Evolutionary conservation across 345 rosid species (phyloP), one percentile per base, ranked within the genome.

Genomic region (Corchorus capsularis): DNA sequence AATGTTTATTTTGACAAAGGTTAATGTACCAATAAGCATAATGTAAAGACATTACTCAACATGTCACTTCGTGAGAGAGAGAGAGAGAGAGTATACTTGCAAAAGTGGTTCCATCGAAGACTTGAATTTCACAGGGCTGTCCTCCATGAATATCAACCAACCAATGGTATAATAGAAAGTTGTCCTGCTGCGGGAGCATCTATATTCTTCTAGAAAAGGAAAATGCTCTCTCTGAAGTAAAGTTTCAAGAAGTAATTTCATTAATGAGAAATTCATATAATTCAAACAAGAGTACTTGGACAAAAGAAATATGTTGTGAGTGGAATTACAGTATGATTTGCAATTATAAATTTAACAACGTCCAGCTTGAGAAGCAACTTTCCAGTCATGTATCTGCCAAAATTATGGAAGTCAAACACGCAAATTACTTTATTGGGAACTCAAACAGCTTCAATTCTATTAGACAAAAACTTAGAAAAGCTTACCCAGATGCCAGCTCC

Each of bases 121-220:
- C 89, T 89, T 96, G 80, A 96, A 96, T 88, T 94, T 96, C 86
- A 94, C 82, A 63, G 97, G 88, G 90, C 93, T 92, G 74, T 96
- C 99, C 83, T 96, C 98, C 97, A 94, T 87, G 79, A 96, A 96
- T 70, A 96, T 94, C 80, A 96, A 84, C 97, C 93, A 94, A 75
- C 99, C 98, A 79, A 96, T 91, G 64, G 92, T 94, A 84, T 92
- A 94, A 75, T 94, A 94, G 83, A 96, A 96, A 4, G 97, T 94
- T 60, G 98, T 94, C 83, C 99, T 90, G 89, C 93, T 96, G 79
- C 98, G 97, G 19, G 96, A 91, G 82, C 97, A 92, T 90, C 97
- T 89, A 77, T 86, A 86, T 75, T 96, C 95, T 77, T 90, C 99
- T 71, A 96, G 75, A 83, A 96, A 96, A 17, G 97, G 98, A 82